These are phyloP conservation scores for Aspergillus haitiensis DNA, from an alignment of 495 filamentous ascomycete genomes.

Conservation along the genomic window DNA sequence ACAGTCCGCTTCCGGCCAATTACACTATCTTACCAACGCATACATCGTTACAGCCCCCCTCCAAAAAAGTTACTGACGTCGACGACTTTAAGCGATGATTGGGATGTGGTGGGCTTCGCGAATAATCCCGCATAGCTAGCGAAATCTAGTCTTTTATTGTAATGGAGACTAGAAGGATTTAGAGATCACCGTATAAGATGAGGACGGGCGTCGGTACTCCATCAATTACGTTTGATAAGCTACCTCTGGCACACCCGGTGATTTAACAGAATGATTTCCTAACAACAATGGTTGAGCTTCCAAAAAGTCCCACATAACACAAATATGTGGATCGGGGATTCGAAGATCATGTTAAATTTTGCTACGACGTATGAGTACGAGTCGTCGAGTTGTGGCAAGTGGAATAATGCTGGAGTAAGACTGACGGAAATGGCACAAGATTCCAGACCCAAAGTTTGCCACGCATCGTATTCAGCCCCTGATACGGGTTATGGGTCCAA, in stretches of 20 bases:
- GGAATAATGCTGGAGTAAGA: neutral
- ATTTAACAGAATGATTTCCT: conserved; percentile 6
- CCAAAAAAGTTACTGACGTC: no score
- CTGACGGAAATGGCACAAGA: neutral
- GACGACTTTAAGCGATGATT: no score
- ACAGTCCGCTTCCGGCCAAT: no score
- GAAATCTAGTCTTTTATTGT: neutral
- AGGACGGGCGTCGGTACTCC: neutral
- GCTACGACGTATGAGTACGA: no score
- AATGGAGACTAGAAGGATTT: neutral
- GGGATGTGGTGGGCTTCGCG: no score
- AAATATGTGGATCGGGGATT: neutral
- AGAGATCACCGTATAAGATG: conserved; percentile 19
- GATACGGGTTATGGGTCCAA: conserved; percentile 3
- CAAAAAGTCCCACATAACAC: neutral
- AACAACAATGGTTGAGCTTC: neutral
- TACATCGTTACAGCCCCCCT: no score
- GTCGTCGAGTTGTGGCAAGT: no score
- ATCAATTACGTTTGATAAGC: conserved; percentile 13
- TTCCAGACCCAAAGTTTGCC: neutral
- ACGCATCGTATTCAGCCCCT: neutral
- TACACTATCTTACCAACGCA: no score
- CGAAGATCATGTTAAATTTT: neutral
- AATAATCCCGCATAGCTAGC: neutral
- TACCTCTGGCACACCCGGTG: conserved; percentile 15